phyloP scores from a whole-genome alignment of 2,329 filamentous ascomycete genomes.

The Juglanconis sp. region DNA sequence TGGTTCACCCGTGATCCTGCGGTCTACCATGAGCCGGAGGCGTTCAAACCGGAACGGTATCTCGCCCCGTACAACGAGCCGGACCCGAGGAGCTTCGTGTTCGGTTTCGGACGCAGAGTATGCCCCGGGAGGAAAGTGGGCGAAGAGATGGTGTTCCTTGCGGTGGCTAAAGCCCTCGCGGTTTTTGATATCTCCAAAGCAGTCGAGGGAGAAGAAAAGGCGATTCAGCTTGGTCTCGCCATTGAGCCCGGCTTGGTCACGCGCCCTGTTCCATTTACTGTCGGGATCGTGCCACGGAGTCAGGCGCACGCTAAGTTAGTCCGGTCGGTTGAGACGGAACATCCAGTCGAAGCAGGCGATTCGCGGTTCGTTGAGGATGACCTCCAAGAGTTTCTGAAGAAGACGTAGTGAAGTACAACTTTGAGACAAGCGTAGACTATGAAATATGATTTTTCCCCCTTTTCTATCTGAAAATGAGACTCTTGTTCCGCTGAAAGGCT shows the following conservation, averaged over 20 bases:
- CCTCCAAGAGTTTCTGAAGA: neutral
- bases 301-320: neutral
- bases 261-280: neutral
- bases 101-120: constrained; percentile 7
- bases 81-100: neutral
- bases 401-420: neutral
- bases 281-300: neutral
- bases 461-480: no score
- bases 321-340: neutral
- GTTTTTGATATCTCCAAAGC: neutral
- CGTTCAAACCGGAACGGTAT: constrained; percentile 13
- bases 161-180: neutral
- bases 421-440: neutral
- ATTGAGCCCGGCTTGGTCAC: neutral
- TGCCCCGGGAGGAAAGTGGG: constrained; percentile 9
- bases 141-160: neutral
- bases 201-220: neutral
- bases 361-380: neutral
- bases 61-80: constrained; percentile 5
- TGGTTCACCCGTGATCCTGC: constrained; percentile 3
- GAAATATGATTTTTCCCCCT: no score
- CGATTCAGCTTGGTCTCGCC: neutral
- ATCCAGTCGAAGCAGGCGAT: neutral
- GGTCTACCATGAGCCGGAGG: constrained; percentile 1
- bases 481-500: no score